Evolutionary conservation across 257 asterid genomes (phyloP), one percentile per base, ranked within the genome.

Genomic region (Leonotis leonurus): DNA sequence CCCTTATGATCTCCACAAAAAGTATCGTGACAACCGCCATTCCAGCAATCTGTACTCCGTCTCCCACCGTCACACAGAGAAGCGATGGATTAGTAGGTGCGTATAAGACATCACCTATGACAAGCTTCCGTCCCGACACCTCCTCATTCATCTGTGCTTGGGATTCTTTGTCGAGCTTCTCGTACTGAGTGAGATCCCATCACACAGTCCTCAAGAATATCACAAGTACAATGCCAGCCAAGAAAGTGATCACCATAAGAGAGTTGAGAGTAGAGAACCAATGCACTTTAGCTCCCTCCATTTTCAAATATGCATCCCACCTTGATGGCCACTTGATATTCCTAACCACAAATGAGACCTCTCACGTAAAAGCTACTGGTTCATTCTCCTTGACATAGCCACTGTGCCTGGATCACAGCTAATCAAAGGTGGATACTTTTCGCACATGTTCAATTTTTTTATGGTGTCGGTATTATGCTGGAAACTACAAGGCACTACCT

Each of bases 71-170:
- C 60, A 85, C 95, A 56, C 97, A 89, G 54, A 89, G 41, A 65
- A 89, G 94, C 6, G 84, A 43, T 0, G 97, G 86, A 52, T 81
- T 71, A 41, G 77, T 52, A 8, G 97, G 97, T 27, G 86, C 88
- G 11, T 95, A 83, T 44, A 89, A 89, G 20, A 83, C 90, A 72
- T 89, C 97, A 43, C 80, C 93, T 14, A 89, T 95, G 0, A 89
- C 95, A 40, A 89, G 92, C 58, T 89, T 89, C 97, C 97, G 87
- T 14, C 97, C 97, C 0, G 97, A 89, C 54, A 89, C 52, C 81
- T 89, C 97, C 81, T 89, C 97, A 9, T 83, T 89, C 97, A 89
- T 89, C 65, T 87, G 97, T 33, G 95, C 89, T 72, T 89, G 97
- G 26, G 95, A 86, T 70, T 89, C 95, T 74, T 84, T 89, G 54